Evolutionary conservation across 75 land plant genomes (phyloP), one percentile per base, ranked within the genome.

Genomic region (Selaginella tamariscina): DNA sequence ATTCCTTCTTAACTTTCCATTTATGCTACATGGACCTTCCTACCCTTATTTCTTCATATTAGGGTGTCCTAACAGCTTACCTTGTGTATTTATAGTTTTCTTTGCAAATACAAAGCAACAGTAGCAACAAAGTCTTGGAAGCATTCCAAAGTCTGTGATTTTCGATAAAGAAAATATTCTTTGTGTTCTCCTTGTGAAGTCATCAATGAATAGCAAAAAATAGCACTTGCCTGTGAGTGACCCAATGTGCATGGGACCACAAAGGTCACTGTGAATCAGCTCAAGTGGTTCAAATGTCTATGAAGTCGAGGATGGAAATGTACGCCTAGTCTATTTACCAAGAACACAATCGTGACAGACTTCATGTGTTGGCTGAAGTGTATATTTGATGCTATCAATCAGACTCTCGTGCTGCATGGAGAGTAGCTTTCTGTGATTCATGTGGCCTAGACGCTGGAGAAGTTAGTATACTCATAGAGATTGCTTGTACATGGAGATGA

Each of bases 111-210:
- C 49, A 39, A 39, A 39, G 15, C 49, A 39, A 15, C 49, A 5
- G 15, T 39, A 39, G 49, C 5, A 39, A 39, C 49, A 39, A 39
- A 39, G 49, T 39, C 49, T 39, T 39, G 49, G 49, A 39, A 39
- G 49, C 49, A 39, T 39, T 39, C 49, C 49, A 39, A 15, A 39
- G 49, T 39, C 49, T 39, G 49, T 39, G 49, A 39, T 39, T 39
- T 39, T 15, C n/a, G n/a, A n/a, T n/a, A n/a, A n/a, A n/a, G n/a
- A n/a, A n/a, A n/a, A n/a, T n/a, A n/a, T n/a, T n/a, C n/a, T n/a
- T 5, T 39, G 15, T 39, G 49, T 39, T 39, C 49, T 39, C 49
- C 15, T 39, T 5, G 49, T n/a, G n/a, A n/a, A n/a, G n/a, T n/a
- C n/a, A n/a, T n/a, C 49, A 39, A 39, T 39, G 15, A 39, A 39